Percentiles rank a stretch among this genome's conserved stretches.
These are phyloP conservation scores for Passalora sequoiae DNA, from an alignment of 2,329 filamentous ascomycete genomes.

Conservation along the genomic window DNA sequence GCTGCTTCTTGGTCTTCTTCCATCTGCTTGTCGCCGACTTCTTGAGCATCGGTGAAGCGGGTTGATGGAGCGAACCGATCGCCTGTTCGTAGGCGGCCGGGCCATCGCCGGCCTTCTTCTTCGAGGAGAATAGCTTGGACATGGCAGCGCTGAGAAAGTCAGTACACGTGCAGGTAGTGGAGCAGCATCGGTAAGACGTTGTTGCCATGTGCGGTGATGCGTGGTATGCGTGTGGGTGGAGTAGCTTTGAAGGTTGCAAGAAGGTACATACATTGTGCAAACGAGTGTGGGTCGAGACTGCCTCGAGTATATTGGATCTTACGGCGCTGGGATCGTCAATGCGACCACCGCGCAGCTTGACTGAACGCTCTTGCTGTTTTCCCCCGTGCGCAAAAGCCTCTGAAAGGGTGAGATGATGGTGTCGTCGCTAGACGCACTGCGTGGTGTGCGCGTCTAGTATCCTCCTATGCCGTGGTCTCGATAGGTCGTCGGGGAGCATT, in stretches of 20 bases:
- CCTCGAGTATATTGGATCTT: conserved; percentile 8
- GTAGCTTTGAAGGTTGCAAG: background rate
- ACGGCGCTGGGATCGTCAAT: conserved; percentile 8
- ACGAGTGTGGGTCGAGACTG: conserved; percentile 12
- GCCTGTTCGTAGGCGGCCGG: conserved; percentile 26
- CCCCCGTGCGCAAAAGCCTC: background rate
- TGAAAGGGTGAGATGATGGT: conserved; percentile 1
- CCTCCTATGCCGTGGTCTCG: conserved; percentile 1
- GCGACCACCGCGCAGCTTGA: conserved; percentile 6
- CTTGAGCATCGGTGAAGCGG: conserved; percentile 26
- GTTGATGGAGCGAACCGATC: conserved; percentile 14
- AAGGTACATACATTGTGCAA: conserved; percentile 9
- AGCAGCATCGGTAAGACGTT: background rate
- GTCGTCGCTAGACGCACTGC: background rate
- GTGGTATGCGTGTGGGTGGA: background rate
- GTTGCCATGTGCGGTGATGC: background rate
- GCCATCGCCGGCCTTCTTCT: conserved; percentile 64
- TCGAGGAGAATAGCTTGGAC: conserved; percentile 65
- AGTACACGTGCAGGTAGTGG: conserved; percentile 10
- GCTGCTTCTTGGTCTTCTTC: conserved; percentile 50
- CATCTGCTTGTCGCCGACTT: conserved; percentile 32
- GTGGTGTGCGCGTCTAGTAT: background rate
- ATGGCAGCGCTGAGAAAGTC: conserved; percentile 42
- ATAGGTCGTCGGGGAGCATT: background rate
- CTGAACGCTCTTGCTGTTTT: background rate